phyloP scores from a whole-genome alignment of 2,329 filamentous ascomycete species.

The Domatiomyces globalis region DNA sequence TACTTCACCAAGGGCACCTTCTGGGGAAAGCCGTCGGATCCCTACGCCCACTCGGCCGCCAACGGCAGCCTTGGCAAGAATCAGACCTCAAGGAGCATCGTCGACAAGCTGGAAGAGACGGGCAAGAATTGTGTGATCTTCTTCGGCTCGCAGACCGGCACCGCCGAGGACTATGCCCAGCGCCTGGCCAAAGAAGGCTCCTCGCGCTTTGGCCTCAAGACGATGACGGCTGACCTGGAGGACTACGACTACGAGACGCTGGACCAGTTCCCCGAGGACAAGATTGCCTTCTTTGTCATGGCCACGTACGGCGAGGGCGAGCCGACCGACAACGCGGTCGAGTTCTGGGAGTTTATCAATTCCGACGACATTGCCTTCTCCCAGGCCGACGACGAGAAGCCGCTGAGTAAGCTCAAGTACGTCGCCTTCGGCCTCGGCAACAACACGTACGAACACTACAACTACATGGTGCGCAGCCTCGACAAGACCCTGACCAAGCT shows the following conservation, averaged over 20 bases:
- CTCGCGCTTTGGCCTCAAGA: conserved; percentile 88
- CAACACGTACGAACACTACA: conserved; percentile 99
- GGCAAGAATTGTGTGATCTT: conserved; percentile 97
- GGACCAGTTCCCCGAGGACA: conserved; percentile 75
- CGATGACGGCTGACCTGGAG: conserved; percentile 95
- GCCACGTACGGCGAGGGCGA: conserved; percentile 98
- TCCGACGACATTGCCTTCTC: conserved; percentile 70
- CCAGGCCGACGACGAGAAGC: conserved; percentile 43
- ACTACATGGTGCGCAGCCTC: conserved; percentile 91
- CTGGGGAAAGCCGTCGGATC: conserved; percentile 79
- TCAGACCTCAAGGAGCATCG: conserved; percentile 70
- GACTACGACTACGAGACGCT: conserved; percentile 96
- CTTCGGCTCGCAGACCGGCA: conserved; percentile 96
- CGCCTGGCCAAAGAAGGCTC: conserved; percentile 93
- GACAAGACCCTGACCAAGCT: conserved; percentile 67
- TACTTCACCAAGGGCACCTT: conserved; percentile 97
- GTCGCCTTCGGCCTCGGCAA: conserved; percentile 94
- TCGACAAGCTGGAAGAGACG: conserved; percentile 90
- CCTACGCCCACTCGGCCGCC: conserved; percentile 64
- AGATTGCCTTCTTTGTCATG: conserved; percentile 85
- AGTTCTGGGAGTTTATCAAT: conserved; percentile 94
- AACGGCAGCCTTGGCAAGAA: conserved; percentile 53
- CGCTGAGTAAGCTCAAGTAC: conserved; percentile 74
- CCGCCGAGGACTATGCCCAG: conserved; percentile 94
- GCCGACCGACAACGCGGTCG: conserved; percentile 95